Conservation (phyloP, 1,139 yeast species). For the Blastobotrys proliferans region DNA sequence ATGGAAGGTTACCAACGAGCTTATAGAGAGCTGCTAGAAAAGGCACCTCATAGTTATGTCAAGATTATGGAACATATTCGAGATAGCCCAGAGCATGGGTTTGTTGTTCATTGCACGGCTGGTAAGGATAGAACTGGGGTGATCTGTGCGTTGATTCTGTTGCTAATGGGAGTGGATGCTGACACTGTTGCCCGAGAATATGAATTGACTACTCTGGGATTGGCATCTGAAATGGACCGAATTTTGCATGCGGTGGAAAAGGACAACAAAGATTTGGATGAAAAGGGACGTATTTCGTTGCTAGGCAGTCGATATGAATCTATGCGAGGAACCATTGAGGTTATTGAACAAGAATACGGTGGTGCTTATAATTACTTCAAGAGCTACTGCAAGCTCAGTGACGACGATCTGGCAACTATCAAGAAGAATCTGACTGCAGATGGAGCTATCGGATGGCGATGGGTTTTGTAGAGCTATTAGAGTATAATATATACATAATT, state of each 20-base stretch:
- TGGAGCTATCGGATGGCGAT: slow-evolving; percentile 12
- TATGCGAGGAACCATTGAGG: slow-evolving; percentile 60
- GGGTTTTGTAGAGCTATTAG: slow-evolving; percentile 2
- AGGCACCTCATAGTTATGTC: slow-evolving; percentile 38
- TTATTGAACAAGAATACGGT: slow-evolving; percentile 50
- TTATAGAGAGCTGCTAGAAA: slow-evolving; percentile 54
- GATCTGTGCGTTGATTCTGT: slow-evolving; percentile 60
- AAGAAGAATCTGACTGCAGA: slow-evolving; percentile 41
- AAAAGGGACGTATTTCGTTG: slow-evolving; percentile 38
- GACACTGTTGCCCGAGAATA: slow-evolving; percentile 67
- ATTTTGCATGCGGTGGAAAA: slow-evolving; percentile 23
- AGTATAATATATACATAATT: neutral
- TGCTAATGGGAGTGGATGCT: slow-evolving; percentile 61
- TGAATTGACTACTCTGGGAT: slow-evolving; percentile 68
- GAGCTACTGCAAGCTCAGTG: slow-evolving; percentile 44
- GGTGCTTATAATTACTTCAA: slow-evolving; percentile 52
- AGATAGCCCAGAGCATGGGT: slow-evolving; percentile 47
- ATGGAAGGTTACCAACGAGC: slow-evolving; percentile 63
- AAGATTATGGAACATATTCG: slow-evolving; percentile 38
- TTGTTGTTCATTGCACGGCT: slow-evolving; percentile 75
- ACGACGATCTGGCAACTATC: slow-evolving; percentile 48
- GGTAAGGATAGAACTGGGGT: slow-evolving; percentile 88
- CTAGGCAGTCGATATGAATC: slow-evolving; percentile 67
- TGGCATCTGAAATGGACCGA: slow-evolving; percentile 30
- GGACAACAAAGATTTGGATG: slow-evolving; percentile 13